phyloP scores from a whole-genome alignment of 73 alveolate species.

The Paramecium primaurelia region DNA sequence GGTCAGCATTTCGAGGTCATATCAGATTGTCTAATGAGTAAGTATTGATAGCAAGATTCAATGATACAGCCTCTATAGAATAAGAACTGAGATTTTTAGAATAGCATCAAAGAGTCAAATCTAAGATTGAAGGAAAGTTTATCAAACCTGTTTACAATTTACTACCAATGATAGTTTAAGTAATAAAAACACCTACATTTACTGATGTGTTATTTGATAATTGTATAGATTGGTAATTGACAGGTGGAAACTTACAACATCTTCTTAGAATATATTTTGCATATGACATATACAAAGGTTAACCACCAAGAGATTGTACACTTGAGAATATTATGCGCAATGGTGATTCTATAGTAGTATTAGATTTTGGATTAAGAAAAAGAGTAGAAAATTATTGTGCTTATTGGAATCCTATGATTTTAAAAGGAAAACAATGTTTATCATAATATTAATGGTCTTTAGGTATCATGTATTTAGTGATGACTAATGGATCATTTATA shows the following conservation, averaged over 20 bases:
- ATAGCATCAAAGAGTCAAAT: not conserved
- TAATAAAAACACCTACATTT: not conserved
- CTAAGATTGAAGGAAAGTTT: not conserved
- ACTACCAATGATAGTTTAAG: not conserved
- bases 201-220: conserved; percentile 17
- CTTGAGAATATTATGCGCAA: conserved; percentile 5
- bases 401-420: conserved; percentile 20
- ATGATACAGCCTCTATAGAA: not conserved
- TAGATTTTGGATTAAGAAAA: conserved; percentile 32
- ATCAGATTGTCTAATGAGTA: not conserved
- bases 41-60: not conserved
- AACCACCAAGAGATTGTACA: conserved; percentile 9
- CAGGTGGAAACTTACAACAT: not conserved
- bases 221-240: not conserved
- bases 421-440: not conserved
- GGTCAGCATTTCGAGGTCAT: conserved; percentile 38
- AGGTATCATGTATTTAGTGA: conserved; percentile 3
- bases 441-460: not conserved
- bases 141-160: not conserved
- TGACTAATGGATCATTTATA: conserved; percentile 23
- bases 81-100: not conserved
- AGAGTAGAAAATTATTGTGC: not conserved
- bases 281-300: not conserved
- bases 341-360: not conserved
- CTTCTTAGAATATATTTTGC: not conserved